Percentiles rank a stretch among this genome's conserved stretches.
Conservation (phyloP, 208 protist species). For the Zelonia costaricensis region DNA sequence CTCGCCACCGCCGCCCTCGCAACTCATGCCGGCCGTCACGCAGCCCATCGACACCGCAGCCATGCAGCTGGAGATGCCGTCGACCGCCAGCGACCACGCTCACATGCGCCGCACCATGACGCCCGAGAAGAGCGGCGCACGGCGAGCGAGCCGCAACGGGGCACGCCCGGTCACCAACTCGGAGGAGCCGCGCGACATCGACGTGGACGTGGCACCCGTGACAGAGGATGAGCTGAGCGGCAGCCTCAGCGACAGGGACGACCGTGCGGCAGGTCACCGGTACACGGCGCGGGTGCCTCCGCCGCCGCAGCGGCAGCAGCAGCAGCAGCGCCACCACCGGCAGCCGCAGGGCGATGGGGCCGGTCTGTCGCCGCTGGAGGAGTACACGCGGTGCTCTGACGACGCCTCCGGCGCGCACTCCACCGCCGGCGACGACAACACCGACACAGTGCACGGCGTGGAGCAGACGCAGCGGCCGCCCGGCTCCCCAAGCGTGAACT, state of each 20-base stretch:
- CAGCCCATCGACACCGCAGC: background rate
- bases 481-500: no score
- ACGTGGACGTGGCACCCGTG: background rate
- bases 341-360: no score
- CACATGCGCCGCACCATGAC: background rate
- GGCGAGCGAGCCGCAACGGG: background rate
- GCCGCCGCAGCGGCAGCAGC: no score
- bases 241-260: no score
- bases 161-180: background rate
- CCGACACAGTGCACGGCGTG: background rate
- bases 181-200: background rate
- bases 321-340: no score
- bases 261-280: no score
- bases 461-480: background rate
- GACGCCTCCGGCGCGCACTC: background rate
- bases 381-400: no score
- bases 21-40: background rate
- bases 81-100: no score
- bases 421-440: background rate
- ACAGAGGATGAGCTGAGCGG: background rate
- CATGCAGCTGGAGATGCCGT: no score
- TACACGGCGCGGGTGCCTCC: no score
- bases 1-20: constrained; percentile 1
- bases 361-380: no score
- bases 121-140: background rate